Evolutionary conservation across 495 filamentous ascomycete species (phyloP).

Genomic region (Penicillium herquei): DNA sequence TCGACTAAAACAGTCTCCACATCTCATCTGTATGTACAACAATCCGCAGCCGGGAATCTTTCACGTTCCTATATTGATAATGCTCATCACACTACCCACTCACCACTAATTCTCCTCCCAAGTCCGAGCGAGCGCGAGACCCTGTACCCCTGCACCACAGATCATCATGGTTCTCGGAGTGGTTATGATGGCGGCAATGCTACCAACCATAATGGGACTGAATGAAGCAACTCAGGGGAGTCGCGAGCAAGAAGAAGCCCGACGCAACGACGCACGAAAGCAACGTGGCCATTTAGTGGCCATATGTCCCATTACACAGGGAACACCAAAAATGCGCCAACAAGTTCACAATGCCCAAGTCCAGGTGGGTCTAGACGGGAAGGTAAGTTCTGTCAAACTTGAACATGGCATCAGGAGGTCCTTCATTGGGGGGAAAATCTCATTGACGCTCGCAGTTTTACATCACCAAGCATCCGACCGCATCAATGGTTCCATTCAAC

Average conservation of each 20-base stretch:
- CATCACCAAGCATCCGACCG: constrained; percentile 23
- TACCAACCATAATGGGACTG: constrained; percentile 29
- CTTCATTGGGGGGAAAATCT: no score
- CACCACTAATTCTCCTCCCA: not conserved
- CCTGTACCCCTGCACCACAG: not conserved
- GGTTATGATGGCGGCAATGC: constrained; percentile 30
- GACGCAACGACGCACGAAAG: constrained; percentile 20
- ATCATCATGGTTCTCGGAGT: constrained; percentile 22
- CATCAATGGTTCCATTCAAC: constrained; percentile 24
- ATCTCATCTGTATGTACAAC: not conserved
- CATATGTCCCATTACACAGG: constrained; percentile 16
- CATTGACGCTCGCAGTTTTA: constrained; percentile 18
- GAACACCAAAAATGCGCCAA: constrained; percentile 17
- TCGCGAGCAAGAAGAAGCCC: constrained; percentile 24
- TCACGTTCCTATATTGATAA: not conserved
- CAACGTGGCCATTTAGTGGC: constrained; percentile 21
- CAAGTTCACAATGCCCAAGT: constrained; percentile 29
- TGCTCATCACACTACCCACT: not conserved
- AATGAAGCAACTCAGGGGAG: constrained; percentile 26
- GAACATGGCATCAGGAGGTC: no score
- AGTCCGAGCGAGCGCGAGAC: not conserved
- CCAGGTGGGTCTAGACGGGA: constrained; percentile 26
- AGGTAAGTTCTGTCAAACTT: constrained; percentile 18
- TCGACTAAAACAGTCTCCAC: constrained; percentile 6
- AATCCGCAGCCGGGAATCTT: not conserved